Conservation (phyloP, 2,329 filamentous ascomycete species). For the Magnaporthiopsis rhizophila region DNA sequence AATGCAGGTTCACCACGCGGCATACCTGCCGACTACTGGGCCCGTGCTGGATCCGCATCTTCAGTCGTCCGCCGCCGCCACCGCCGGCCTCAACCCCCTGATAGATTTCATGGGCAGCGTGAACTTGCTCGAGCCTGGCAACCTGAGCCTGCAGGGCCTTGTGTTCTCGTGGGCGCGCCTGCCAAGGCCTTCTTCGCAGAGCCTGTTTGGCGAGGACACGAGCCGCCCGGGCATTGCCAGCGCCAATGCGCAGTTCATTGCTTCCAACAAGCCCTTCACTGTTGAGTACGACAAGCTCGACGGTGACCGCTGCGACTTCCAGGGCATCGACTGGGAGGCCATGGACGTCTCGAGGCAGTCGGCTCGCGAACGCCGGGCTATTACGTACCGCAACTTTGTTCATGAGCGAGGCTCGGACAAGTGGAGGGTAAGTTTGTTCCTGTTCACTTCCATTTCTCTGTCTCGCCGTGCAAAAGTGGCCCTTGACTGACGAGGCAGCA, state of each 20-base stretch:
- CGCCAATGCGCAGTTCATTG: not conserved
- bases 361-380: conserved; percentile 38
- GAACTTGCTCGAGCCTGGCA: conserved; percentile 1
- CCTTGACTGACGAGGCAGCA: not conserved
- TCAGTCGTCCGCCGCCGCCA: not conserved
- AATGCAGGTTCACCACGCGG: not conserved
- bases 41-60: not conserved
- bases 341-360: conserved; percentile 41
- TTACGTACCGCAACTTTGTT: conserved; percentile 50
- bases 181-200: not conserved
- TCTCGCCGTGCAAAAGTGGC: no score
- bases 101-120: not conserved
- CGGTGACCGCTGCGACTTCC: conserved; percentile 50
- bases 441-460: not conserved
- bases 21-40: not conserved
- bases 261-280: not conserved
- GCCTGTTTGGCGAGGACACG: not conserved
- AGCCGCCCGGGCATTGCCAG: not conserved
- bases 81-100: not conserved
- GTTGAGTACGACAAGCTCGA: conserved; percentile 35
- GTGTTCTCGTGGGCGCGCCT: not conserved
- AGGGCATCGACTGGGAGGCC: conserved; percentile 50
- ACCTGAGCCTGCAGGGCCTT: conserved; percentile 1
- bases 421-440: conserved; percentile 35
- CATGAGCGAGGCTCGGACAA: conserved; percentile 40